A percentile compares a stretch with the other conserved stretches of the same genome.
These are phyloP conservation scores for Vigna unguiculata DNA, from an alignment of 306 rosid genomes.

Conservation along the genomic window DNA sequence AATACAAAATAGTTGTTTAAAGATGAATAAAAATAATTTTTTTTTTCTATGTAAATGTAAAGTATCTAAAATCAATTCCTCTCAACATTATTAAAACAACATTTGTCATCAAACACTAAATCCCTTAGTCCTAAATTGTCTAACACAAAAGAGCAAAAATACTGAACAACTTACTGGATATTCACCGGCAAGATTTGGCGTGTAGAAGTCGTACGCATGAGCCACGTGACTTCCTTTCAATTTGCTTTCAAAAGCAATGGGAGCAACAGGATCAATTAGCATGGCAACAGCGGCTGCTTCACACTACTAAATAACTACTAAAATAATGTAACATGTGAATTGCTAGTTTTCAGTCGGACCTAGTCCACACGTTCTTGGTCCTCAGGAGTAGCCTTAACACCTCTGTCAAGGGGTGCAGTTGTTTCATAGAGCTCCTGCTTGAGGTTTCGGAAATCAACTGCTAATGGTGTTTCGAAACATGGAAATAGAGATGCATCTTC, in stretches of 20 bases:
- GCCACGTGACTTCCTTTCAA: constrained; percentile 84
- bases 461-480: constrained; percentile 80
- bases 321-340: not conserved
- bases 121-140: not conserved
- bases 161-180: constrained; percentile 68
- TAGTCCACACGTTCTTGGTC: constrained; percentile 53
- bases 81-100: no score
- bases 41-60: no score
- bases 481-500: constrained; percentile 75
- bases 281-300: constrained; percentile 94
- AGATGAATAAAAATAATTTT: no score
- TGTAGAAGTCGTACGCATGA: constrained; percentile 90
- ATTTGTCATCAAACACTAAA: no score
- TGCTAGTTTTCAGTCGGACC: constrained; percentile 39
- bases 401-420: constrained; percentile 52
- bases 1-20: no score
- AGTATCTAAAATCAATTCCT: no score
- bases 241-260: constrained; percentile 88
- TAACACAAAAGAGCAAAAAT: constrained; percentile 18
- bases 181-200: constrained; percentile 96
- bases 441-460: constrained; percentile 70
- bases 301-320: no score
- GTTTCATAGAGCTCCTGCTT: constrained; percentile 47
- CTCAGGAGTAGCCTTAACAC: constrained; percentile 48
- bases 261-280: constrained; percentile 84